Conservation (phyloP, 108 stramenopile genomes). For the Pseudonitzschia multiseries region DNA sequence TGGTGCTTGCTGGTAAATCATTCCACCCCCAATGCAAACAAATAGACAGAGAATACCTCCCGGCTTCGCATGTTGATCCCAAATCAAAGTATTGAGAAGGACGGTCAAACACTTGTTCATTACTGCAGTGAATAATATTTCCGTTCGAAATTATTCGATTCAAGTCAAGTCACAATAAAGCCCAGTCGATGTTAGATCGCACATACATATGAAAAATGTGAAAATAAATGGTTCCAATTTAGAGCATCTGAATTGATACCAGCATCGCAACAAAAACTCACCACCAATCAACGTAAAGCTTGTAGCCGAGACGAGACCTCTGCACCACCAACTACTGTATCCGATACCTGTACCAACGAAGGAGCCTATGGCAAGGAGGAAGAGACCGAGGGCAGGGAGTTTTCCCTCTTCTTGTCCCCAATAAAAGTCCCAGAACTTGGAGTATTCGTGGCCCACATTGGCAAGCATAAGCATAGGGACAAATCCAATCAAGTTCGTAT, state of each 20-base stretch:
- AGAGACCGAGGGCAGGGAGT: constrained; percentile 41
- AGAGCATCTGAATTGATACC: background rate
- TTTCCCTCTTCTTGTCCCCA: constrained; percentile 20
- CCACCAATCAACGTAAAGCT: constrained; percentile 81
- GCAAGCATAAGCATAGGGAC: constrained; percentile 83
- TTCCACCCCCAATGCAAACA: constrained; percentile 84
- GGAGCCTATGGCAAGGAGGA: constrained; percentile 63
- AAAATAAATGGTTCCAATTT: background rate
- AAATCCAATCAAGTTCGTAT: constrained; percentile 86
- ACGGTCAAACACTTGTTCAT: constrained; percentile 92
- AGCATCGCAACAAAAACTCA: background rate
- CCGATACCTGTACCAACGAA: constrained; percentile 88
- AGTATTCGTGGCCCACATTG: constrained; percentile 61
- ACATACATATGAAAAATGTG: background rate
- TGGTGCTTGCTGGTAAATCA: constrained; percentile 85
- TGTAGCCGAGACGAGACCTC: constrained; percentile 76
- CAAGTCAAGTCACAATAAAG: background rate
- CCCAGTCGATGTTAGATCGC: background rate
- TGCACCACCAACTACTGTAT: constrained; percentile 87
- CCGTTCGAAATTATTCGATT: background rate
- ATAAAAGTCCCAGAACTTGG: constrained; percentile 41
- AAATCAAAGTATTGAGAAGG: constrained; percentile 76
- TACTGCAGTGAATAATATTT: constrained; percentile 30
- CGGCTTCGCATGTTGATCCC: constrained; percentile 90
- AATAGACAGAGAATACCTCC: constrained; percentile 71